phyloP scores from a whole-genome alignment of 2,329 filamentous ascomycete species.

The Fusarium armeniacum region DNA sequence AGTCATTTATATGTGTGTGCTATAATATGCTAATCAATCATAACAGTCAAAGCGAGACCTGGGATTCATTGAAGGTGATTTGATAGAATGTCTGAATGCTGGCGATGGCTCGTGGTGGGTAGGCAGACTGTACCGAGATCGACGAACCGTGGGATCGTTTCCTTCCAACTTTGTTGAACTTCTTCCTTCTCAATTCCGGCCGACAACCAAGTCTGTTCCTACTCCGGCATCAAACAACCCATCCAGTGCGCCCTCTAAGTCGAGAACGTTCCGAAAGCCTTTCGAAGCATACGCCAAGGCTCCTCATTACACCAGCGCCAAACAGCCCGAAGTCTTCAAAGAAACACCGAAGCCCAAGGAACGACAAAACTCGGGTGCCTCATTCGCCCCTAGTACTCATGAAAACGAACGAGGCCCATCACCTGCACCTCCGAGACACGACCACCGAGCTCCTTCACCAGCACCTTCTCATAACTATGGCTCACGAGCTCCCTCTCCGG shows the following conservation, averaged over 20 bases:
- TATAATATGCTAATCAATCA: conserved; percentile 40
- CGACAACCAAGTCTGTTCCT: conserved; percentile 73
- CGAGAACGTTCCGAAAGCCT: conserved; percentile 74
- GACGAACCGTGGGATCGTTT: conserved; percentile 91
- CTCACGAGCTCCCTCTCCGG: conserved; percentile 52
- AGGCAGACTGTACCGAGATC: conserved; percentile 88
- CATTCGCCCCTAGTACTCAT: conserved; percentile 50
- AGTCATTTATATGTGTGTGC: neutral
- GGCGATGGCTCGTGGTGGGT: conserved; percentile 99
- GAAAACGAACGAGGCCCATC: conserved; percentile 47
- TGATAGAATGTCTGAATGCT: conserved; percentile 98
- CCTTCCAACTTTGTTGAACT: conserved; percentile 98
- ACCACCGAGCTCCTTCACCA: conserved; percentile 50
- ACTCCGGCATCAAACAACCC: conserved; percentile 69
- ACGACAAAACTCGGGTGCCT: conserved; percentile 59
- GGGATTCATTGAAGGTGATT: conserved; percentile 95
- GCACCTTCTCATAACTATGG: conserved; percentile 51
- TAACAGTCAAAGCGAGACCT: conserved; percentile 88
- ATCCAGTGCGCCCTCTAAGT: conserved; percentile 70
- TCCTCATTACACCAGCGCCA: conserved; percentile 74
- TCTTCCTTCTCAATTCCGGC: conserved; percentile 86
- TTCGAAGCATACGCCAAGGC: conserved; percentile 77
- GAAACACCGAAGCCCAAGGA: conserved; percentile 58
- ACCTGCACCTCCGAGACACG: conserved; percentile 42
- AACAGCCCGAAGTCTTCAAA: conserved; percentile 70